Conservation (phyloP, 2,329 filamentous ascomycete species). For the Fusarium siculi region DNA sequence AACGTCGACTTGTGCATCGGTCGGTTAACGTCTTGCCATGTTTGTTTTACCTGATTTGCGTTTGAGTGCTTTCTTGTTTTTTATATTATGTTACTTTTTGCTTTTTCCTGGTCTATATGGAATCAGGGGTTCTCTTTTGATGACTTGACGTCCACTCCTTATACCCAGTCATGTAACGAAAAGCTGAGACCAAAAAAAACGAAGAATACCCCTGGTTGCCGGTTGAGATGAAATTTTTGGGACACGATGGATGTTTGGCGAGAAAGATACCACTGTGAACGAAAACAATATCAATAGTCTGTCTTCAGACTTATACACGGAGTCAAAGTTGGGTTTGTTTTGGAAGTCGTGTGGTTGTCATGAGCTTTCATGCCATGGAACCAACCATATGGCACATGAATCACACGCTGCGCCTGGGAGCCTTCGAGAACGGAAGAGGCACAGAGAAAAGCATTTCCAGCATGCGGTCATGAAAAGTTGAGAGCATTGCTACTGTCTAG, state of each 20-base stretch:
- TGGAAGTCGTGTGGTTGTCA: constrained; percentile 22
- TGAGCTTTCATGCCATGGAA: constrained; percentile 24
- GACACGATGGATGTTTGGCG: constrained; percentile 39
- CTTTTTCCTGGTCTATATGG: constrained; percentile 40
- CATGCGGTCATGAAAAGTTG: constrained; percentile 34
- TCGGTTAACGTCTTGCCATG: constrained; percentile 55
- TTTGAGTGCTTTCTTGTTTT: constrained; percentile 31
- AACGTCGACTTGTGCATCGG: constrained; percentile 59
- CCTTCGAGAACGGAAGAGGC: neutral
- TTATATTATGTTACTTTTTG: constrained; percentile 28
- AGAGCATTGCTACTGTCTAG: constrained; percentile 31
- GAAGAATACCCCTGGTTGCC: constrained; percentile 50
- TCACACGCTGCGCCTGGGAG: constrained; percentile 17
- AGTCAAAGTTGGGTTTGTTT: constrained; percentile 39
- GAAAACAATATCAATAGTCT: constrained; percentile 39
- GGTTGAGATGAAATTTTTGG: constrained; percentile 41
- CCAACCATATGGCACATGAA: constrained; percentile 20
- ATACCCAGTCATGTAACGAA: constrained; percentile 50
- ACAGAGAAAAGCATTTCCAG: constrained; percentile 10
- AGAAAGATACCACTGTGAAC: constrained; percentile 44
- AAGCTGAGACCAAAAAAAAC: constrained; percentile 47
- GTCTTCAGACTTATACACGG: constrained; percentile 37
- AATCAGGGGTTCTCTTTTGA: constrained; percentile 47
- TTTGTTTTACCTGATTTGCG: constrained; percentile 37
- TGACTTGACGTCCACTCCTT: constrained; percentile 49